Evolutionary conservation across 352 stramenopile species (phyloP), one percentile per base, ranked within the genome.

Genomic region (Phytopythium montanum): DNA sequence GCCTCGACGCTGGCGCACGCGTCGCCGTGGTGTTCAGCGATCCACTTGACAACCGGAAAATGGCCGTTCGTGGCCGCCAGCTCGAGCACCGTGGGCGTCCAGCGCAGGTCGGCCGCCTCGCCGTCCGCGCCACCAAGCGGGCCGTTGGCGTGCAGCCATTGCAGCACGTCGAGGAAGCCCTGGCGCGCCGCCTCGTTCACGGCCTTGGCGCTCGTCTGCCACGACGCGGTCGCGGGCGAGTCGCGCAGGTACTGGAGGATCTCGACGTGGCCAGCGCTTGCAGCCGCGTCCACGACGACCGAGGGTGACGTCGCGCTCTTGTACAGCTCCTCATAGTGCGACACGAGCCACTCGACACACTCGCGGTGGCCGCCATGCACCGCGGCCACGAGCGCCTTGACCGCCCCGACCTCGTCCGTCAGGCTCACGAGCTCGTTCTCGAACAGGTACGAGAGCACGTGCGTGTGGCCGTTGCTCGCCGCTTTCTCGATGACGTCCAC

Each of bases 51-150:
- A 29, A 73, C 74, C 4, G 55, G 13, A 12, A 90, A 58, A 19
- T 88, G 78, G 19, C 81, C 81, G 53, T 85, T 88, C n/a, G 72
- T 85, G 9, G 78, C 71, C 14, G 81, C 81, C 36, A 80, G 60
- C 39, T 90, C 81, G 31, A 90, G 53, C 21, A 78, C 81, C 42
- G 60, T 76, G 6, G 79, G 68, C 18, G 75, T 80, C 79, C 79
- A 89, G 31, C 67, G 66, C 21, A 53, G 54, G 33, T 73, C 59
- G 7, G 34, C 25, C 18, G 36, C 48, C 14, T 67, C 60, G 14
- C 69, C 45, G 4, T 62, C 56, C 8, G 67, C 60, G 44, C 62
- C 48, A 10, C 34, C 62, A 8, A n/a, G n/a, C n/a, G 34, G 38
- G 16, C 69, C 62, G 8, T 68, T 51, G 10, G 63, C 60, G 16